Percentiles rank a stretch among this genome's conserved stretches.
Evolutionary conservation across 768 basidiomycete species (phyloP).

Genomic region (Sporobolomyces phaffii): DNA sequence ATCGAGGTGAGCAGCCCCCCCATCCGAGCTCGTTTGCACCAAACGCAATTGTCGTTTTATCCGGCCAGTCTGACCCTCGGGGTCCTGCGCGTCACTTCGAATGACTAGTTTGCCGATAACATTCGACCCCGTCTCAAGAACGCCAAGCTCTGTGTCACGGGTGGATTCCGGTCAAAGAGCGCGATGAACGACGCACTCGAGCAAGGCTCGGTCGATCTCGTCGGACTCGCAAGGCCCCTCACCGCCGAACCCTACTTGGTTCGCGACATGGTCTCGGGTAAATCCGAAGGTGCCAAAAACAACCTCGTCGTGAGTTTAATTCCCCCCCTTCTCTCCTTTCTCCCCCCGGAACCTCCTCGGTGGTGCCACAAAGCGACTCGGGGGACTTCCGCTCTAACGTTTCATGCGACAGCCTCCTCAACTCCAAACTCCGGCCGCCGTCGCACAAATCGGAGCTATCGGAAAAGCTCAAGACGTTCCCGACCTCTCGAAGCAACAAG

Average conservation of each 20-base stretch:
- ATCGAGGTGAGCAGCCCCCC: slow-evolving; percentile 32
- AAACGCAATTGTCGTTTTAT: too few relatives aligned
- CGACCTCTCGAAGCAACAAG: slow-evolving; percentile 31
- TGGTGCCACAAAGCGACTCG: neutral
- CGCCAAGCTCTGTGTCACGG: slow-evolving; percentile 44
- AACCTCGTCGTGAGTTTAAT: slow-evolving; percentile 9
- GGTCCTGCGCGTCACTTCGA: too few relatives aligned
- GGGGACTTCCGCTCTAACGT: too few relatives aligned
- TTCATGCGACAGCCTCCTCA: neutral
- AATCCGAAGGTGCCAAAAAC: slow-evolving; percentile 29
- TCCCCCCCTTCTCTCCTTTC: slow-evolving; percentile 29
- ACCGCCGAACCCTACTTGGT: slow-evolving; percentile 44
- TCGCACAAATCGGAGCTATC: slow-evolving; percentile 37
- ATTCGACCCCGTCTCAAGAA: slow-evolving; percentile 41
- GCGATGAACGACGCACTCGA: slow-evolving; percentile 44
- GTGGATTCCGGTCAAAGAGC: slow-evolving; percentile 43
- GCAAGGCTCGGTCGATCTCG: slow-evolving; percentile 30
- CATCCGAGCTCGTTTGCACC: too few relatives aligned
- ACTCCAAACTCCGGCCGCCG: slow-evolving; percentile 31
- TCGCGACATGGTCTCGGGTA: slow-evolving; percentile 41
- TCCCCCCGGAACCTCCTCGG: neutral
- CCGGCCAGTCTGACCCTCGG: too few relatives aligned
- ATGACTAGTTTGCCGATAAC: slow-evolving; percentile 39
- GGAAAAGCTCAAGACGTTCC: slow-evolving; percentile 28
- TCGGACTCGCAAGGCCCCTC: slow-evolving; percentile 45